These are phyloP conservation scores for Trichomonas tenax DNA, from an alignment of 208 protist genomes.

Conservation along the genomic window DNA sequence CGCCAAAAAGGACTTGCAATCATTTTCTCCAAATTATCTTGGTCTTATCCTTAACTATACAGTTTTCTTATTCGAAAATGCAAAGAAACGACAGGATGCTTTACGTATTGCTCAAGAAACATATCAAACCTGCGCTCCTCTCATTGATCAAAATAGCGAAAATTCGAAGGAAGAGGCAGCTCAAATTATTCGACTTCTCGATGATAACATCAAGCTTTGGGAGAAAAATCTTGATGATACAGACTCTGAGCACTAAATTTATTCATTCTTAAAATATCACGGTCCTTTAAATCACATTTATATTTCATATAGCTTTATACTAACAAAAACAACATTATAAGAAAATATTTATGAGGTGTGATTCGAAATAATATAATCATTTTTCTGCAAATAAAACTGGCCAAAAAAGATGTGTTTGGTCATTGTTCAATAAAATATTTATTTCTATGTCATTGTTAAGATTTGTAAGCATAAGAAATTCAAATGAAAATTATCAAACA, in stretches of 20 bases:
- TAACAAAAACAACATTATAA: too few relatives aligned
- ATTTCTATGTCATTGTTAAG: too few relatives aligned
- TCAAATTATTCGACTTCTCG: slow-evolving; percentile 62
- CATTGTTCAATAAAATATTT: too few relatives aligned
- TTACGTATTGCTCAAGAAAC: slow-evolving; percentile 59
- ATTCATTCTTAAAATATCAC: too few relatives aligned
- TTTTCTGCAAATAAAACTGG: too few relatives aligned
- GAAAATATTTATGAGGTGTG: too few relatives aligned
- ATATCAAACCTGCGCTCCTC: slow-evolving; percentile 27
- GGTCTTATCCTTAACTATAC: slow-evolving; percentile 66
- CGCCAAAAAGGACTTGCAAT: slow-evolving; percentile 39
- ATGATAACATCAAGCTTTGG: slow-evolving; percentile 66
- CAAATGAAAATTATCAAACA: too few relatives aligned
- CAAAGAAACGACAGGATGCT: slow-evolving; percentile 44
- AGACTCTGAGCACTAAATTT: background rate
- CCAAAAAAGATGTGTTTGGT: too few relatives aligned
- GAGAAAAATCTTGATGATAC: slow-evolving; percentile 32
- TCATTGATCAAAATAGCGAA: background rate
- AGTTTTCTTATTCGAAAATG: slow-evolving; percentile 67
- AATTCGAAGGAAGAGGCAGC: slow-evolving; percentile 53
- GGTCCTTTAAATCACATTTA: too few relatives aligned
- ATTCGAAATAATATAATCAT: too few relatives aligned
- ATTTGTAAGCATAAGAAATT: too few relatives aligned
- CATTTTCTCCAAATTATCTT: slow-evolving; percentile 60
- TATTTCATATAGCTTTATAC: too few relatives aligned